These are phyloP conservation scores for Tuber indicum DNA, from an alignment of 495 filamentous ascomycete genomes.

Conservation along the genomic window DNA sequence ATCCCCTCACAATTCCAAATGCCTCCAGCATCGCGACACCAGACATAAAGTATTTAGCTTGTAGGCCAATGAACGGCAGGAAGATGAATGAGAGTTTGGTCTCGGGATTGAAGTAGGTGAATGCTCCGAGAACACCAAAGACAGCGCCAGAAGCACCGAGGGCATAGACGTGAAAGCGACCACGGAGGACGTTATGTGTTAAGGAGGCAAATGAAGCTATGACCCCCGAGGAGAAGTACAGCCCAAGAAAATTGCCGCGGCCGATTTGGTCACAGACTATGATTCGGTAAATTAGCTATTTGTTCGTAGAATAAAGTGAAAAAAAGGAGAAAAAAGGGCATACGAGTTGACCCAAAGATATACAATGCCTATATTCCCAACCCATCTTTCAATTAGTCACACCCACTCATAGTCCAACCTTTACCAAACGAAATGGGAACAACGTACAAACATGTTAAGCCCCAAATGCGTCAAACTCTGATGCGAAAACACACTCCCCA, in stretches of 20 bases:
- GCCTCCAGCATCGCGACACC: slow-evolving; percentile 49
- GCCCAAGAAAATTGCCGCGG: slow-evolving; percentile 70
- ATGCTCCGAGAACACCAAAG: slow-evolving; percentile 60
- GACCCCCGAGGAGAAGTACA: slow-evolving; percentile 65
- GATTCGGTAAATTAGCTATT: slow-evolving; percentile 1
- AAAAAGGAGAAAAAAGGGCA: slow-evolving; percentile 21
- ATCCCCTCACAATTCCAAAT: slow-evolving; percentile 43
- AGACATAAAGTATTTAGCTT: slow-evolving; percentile 49
- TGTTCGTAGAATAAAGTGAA: slow-evolving; percentile 1
- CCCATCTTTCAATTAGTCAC: not conserved
- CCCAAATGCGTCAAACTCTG: slow-evolving; percentile 59
- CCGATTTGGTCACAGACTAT: slow-evolving; percentile 80
- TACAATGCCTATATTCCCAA: slow-evolving; percentile 44
- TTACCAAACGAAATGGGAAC: not conserved
- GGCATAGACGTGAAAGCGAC: slow-evolving; percentile 49
- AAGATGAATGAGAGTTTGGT: slow-evolving; percentile 51
- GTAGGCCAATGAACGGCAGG: slow-evolving; percentile 48
- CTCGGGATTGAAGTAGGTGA: slow-evolving; percentile 59
- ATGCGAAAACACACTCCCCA: slow-evolving; percentile 76
- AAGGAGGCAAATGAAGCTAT: slow-evolving; percentile 61
- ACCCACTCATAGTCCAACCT: not conserved
- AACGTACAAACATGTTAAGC: slow-evolving; percentile 58
- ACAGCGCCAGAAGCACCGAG: slow-evolving; percentile 72
- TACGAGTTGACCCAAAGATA: slow-evolving; percentile 54
- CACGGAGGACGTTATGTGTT: slow-evolving; percentile 51